Conservation (phyloP, 192 early-diverging fungal genomes). For the Umbelopsis vinacea region DNA sequence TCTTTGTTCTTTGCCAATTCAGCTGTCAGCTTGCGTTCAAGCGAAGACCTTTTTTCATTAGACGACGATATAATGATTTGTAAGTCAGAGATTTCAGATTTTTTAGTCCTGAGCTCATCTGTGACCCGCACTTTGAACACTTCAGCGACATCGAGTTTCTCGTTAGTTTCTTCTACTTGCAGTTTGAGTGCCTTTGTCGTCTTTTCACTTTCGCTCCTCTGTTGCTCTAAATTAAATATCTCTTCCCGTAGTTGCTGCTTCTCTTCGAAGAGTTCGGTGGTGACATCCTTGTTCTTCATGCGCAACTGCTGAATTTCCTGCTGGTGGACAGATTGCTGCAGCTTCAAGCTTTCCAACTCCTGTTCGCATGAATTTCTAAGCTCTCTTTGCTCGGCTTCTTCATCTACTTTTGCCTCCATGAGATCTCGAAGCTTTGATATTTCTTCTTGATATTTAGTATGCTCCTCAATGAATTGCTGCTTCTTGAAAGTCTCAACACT, state of each 20-base stretch:
- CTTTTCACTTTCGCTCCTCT: background rate
- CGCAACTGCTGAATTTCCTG: background rate
- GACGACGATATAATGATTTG: background rate
- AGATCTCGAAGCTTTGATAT: background rate
- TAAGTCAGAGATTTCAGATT: background rate
- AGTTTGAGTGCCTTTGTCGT: background rate
- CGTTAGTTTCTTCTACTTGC: background rate
- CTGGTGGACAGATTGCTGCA: background rate
- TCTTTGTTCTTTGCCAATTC: background rate
- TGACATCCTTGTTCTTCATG: constrained; percentile 7
- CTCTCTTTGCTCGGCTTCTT: background rate
- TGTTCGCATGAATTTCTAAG: background rate
- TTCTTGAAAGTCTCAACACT: background rate
- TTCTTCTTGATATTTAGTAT: constrained; percentile 1
- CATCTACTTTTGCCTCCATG: constrained; percentile 5
- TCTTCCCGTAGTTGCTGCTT: background rate
- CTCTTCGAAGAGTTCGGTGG: background rate
- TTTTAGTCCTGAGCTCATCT: background rate
- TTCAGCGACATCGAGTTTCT: background rate
- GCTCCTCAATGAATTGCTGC: background rate
- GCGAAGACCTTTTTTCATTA: background rate
- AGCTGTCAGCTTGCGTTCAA: background rate
- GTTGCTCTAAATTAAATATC: background rate
- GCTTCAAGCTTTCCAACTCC: background rate
- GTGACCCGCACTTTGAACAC: background rate